A percentile compares a stretch with the other conserved stretches of the same genome.
Evolutionary conservation across 2,329 filamentous ascomycete species (phyloP).

Genomic region (Raffaelea arxii): DNA sequence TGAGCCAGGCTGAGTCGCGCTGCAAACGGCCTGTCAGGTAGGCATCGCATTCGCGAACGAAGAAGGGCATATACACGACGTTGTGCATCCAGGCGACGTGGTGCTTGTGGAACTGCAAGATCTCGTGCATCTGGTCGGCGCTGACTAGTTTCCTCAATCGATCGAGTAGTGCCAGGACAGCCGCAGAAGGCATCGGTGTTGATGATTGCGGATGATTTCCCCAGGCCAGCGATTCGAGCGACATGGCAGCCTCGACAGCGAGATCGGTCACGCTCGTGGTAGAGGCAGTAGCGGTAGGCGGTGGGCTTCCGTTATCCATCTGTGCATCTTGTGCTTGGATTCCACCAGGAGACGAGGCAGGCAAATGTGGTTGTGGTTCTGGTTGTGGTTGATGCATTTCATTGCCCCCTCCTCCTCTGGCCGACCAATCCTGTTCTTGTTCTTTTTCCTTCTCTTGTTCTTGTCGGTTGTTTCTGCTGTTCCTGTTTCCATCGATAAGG

Average conservation of each 20-base stretch:
- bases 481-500: too few species aligned
- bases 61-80: constrained; percentile 2
- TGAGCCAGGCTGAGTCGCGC: not conserved
- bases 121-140: not conserved
- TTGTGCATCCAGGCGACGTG: constrained; percentile 3
- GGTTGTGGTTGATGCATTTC: not conserved
- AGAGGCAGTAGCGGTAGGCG: not conserved
- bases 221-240: constrained; percentile 2
- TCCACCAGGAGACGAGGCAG: not conserved
- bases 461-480: too few species aligned
- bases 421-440: too few species aligned
- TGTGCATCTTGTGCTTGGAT: not conserved
- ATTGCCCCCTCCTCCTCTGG: too few species aligned
- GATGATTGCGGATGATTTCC: not conserved
- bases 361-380: not conserved
- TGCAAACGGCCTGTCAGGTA: not conserved
- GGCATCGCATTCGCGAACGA: not conserved
- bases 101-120: not conserved
- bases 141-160: not conserved
- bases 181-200: not conserved
- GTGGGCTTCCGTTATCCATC: not conserved
- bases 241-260: constrained; percentile 2
- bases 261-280: not conserved
- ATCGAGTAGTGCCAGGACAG: not conserved
- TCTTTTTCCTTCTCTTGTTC: too few species aligned